These are phyloP conservation scores for Peronospora destructor DNA, from an alignment of 352 stramenopile genomes.

Conservation along the genomic window DNA sequence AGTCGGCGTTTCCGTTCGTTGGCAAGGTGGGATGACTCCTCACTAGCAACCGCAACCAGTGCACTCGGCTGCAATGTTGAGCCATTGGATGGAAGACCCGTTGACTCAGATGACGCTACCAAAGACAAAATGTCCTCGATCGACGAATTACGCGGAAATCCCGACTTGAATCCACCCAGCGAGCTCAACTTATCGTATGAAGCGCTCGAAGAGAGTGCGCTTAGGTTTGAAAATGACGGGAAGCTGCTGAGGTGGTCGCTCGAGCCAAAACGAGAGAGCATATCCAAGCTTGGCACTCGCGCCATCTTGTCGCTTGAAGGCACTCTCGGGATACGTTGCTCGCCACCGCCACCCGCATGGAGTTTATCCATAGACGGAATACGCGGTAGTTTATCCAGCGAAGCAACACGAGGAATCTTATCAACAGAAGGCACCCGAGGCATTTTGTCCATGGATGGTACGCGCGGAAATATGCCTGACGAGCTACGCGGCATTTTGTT, in stretches of 20 bases:
- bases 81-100: conserved; percentile 37
- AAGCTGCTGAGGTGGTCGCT: conserved; percentile 68
- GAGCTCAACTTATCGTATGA: conserved; percentile 75
- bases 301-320: conserved; percentile 67
- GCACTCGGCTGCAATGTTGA: conserved; percentile 65
- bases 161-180: conserved; percentile 40
- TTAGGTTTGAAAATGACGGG: conserved; percentile 71
- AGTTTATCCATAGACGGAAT: conserved; percentile 70
- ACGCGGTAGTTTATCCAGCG: conserved; percentile 62
- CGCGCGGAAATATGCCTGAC: conserved; percentile 72
- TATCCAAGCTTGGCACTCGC: conserved; percentile 58
- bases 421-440: conserved; percentile 47
- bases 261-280: conserved; percentile 63
- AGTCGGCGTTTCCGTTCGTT: conserved; percentile 60
- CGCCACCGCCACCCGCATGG: conserved; percentile 32
- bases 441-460: conserved; percentile 70
- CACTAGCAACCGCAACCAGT: conserved; percentile 52
- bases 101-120: conserved; percentile 70
- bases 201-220: conserved; percentile 47
- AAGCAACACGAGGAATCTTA: conserved; percentile 59
- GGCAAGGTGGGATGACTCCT: conserved; percentile 51
- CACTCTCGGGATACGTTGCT: conserved; percentile 48
- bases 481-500: conserved; percentile 76
- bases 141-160: conserved; percentile 77
- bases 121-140: conserved; percentile 85